Evolutionary conservation across 2,329 filamentous ascomycete genomes (phyloP).

Genomic region (Aaosphaeria arxii): DNA sequence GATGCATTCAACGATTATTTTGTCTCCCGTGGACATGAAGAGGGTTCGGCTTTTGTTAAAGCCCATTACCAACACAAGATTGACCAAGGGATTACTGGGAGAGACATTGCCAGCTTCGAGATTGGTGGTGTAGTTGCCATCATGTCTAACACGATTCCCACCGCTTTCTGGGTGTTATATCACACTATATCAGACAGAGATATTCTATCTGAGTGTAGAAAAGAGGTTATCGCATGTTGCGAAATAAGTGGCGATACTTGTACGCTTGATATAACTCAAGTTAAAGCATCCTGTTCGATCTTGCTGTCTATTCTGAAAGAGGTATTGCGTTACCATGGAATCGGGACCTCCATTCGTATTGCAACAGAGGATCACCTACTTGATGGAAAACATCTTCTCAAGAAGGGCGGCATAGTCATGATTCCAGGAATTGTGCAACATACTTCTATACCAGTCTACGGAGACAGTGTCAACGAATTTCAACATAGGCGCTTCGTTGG

Average conservation of each 20-base stretch:
- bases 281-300: conserved; percentile 38
- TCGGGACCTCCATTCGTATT: conserved; percentile 29
- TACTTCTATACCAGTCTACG: conserved; percentile 18
- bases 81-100: conserved; percentile 21
- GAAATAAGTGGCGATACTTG: neutral
- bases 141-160: conserved; percentile 37
- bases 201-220: conserved; percentile 27
- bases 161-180: conserved; percentile 40
- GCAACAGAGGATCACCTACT: conserved; percentile 33
- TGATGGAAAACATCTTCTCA: conserved; percentile 26
- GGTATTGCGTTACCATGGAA: conserved; percentile 33
- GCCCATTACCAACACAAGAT: conserved; percentile 29
- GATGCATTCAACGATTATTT: conserved; percentile 41
- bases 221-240: conserved; percentile 19
- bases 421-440: conserved; percentile 25
- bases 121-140: conserved; percentile 37
- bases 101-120: conserved; percentile 40
- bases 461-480: conserved; percentile 19
- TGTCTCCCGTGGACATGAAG: conserved; percentile 24
- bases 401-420: conserved; percentile 24
- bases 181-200: conserved; percentile 30
- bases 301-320: conserved; percentile 41
- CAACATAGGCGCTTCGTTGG: conserved; percentile 26
- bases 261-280: conserved; percentile 13
- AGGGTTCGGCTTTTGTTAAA: conserved; percentile 32